phyloP scores from a whole-genome alignment of 2,329 filamentous ascomycete species.

The Penicillium vulpinum region DNA sequence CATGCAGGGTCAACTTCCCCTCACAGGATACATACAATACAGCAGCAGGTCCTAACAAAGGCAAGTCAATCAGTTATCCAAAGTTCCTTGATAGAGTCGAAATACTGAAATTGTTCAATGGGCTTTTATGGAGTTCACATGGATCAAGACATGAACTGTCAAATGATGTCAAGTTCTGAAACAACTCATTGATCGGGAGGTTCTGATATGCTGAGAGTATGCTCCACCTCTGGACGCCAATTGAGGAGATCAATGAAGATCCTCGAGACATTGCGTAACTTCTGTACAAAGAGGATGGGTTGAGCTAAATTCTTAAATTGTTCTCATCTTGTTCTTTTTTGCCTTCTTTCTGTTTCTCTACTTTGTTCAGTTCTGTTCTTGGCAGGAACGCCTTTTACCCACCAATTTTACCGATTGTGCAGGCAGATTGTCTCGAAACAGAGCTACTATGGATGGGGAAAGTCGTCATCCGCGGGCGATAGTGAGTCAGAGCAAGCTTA shows the following conservation, averaged over 20 bases:
- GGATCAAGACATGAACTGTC: conserved; percentile 19
- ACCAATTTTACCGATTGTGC: neutral
- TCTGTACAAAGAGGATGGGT: neutral
- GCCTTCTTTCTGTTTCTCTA: neutral
- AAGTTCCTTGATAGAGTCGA: neutral
- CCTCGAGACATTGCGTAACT: conserved; percentile 16
- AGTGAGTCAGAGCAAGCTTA: conserved; percentile 10
- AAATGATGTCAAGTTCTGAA: neutral
- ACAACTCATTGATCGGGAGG: neutral
- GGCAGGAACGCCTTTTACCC: neutral
- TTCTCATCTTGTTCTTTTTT: conserved; percentile 4
- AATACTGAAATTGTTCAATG: neutral
- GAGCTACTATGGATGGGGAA: neutral
- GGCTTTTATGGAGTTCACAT: neutral
- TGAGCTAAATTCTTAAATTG: neutral
- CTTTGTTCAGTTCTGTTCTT: neutral
- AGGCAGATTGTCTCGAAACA: neutral
- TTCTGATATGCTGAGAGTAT: conserved; percentile 8
- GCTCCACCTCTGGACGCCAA: neutral
- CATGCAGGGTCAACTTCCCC: neutral
- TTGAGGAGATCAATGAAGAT: conserved; percentile 16
- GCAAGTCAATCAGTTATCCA: neutral
- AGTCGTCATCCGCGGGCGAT: conserved; percentile 10
- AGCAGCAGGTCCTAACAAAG: neutral
- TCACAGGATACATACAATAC: neutral